Percentiles rank a stretch among this genome's conserved stretches.
Conservation (phyloP, 257 asterid genomes). For the Capsicum chinense region DNA sequence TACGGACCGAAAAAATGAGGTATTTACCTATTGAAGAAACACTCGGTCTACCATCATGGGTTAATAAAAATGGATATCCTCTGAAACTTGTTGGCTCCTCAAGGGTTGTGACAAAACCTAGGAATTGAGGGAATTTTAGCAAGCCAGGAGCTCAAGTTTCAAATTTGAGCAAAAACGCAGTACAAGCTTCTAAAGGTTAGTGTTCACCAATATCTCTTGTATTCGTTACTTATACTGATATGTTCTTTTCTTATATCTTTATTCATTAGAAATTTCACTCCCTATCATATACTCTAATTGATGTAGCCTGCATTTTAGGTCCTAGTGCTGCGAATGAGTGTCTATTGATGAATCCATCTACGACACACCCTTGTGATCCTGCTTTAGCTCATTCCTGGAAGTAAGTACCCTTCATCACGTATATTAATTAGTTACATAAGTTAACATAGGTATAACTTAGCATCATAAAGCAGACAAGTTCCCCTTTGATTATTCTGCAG, state of each 20-base stretch:
- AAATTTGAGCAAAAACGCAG: not conserved
- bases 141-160: slow-evolving; percentile 30
- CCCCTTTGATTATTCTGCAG: no score
- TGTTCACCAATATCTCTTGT: not conserved
- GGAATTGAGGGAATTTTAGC: slow-evolving; percentile 26
- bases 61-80: slow-evolving; percentile 26
- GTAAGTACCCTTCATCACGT: slow-evolving; percentile 44
- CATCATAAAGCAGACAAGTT: not conserved
- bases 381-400: slow-evolving; percentile 56
- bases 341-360: slow-evolving; percentile 28
- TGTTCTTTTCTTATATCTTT: not conserved
- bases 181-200: not conserved
- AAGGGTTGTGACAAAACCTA: slow-evolving; percentile 29
- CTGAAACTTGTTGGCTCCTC: slow-evolving; percentile 22
- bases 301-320: slow-evolving; percentile 41
- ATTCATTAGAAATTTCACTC: not conserved
- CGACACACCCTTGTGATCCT: slow-evolving; percentile 33
- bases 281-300: not conserved
- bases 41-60: not conserved
- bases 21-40: no score
- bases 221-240: not conserved
- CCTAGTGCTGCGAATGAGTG: slow-evolving; percentile 33
- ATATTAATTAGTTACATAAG: not conserved
- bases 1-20: no score
- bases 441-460: not conserved